Evolutionary conservation across 2,329 filamentous ascomycete species (phyloP).

Genomic region (Pestalotiopsis sp.): DNA sequence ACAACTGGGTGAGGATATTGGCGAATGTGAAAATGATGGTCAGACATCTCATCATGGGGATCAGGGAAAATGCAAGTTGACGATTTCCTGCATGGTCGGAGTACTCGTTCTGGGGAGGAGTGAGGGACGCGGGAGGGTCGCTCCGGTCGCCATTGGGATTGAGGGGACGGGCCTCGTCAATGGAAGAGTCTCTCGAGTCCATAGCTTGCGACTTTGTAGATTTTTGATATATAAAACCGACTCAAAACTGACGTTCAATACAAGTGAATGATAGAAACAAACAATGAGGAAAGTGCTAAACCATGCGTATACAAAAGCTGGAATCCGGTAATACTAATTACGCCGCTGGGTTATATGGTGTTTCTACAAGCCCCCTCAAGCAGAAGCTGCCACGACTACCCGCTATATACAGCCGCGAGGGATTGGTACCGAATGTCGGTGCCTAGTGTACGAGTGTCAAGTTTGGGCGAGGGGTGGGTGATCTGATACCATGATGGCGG

Average conservation of each 20-base stretch:
- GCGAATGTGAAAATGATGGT: conserved; percentile 1
- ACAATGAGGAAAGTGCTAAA: too few species aligned
- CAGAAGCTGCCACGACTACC: neutral
- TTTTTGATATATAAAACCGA: neutral
- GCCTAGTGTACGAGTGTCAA: neutral
- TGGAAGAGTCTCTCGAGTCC: conserved; percentile 1
- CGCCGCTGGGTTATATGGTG: neutral
- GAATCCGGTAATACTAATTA: neutral
- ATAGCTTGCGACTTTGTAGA: neutral
- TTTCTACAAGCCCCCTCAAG: neutral
- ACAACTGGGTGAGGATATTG: conserved; percentile 1
- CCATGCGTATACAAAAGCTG: neutral
- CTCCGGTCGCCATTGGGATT: neutral
- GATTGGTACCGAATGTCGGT: neutral
- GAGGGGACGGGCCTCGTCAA: conserved; percentile 13
- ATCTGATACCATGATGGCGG: neutral
- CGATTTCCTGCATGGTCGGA: neutral
- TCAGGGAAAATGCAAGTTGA: neutral
- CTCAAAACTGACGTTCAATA: too few species aligned
- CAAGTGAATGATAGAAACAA: too few species aligned
- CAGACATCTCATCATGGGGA: neutral
- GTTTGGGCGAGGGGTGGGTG: neutral
- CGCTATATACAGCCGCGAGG: neutral
- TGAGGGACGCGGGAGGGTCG: neutral
- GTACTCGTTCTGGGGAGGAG: neutral